Evolutionary conservation across 208 protist species (phyloP).

Genomic region (Trypanosoma brucei): DNA sequence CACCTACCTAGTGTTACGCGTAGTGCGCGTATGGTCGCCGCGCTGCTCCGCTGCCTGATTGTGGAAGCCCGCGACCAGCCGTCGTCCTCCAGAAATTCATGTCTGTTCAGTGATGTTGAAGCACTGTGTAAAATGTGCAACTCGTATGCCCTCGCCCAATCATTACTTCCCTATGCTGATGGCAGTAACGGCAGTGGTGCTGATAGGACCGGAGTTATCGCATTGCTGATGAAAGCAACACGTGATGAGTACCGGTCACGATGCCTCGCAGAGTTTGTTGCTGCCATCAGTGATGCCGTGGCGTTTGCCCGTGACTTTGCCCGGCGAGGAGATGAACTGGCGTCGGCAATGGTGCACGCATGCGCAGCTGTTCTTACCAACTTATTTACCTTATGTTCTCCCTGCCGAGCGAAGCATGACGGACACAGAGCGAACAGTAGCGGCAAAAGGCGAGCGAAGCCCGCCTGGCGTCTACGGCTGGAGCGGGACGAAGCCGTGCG

Average conservation of each 20-base stretch:
- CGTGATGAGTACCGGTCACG: constrained; percentile 23
- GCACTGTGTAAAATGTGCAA: constrained; percentile 36
- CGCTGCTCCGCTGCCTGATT: constrained; percentile 36
- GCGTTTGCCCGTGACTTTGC: constrained; percentile 8
- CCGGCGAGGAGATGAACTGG: constrained; percentile 4
- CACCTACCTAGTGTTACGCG: constrained; percentile 24
- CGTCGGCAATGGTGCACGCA: constrained; percentile 29
- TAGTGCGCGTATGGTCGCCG: constrained; percentile 34
- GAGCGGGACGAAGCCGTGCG: constrained; percentile 44
- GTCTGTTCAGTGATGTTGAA: constrained; percentile 11
- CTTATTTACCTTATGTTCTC: constrained; percentile 15
- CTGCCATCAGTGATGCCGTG: constrained; percentile 1
- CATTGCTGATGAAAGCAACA: constrained; percentile 41
- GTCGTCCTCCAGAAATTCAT: not conserved
- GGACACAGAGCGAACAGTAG: constrained; percentile 1
- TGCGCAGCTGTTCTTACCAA: constrained; percentile 31
- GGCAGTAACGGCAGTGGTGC: not conserved
- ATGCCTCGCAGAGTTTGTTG: constrained; percentile 12
- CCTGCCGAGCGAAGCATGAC: constrained; percentile 20
- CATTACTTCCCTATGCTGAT: constrained; percentile 36
- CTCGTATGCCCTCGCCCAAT: constrained; percentile 45
- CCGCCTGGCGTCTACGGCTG: constrained; percentile 50
- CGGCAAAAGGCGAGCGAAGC: constrained; percentile 21
- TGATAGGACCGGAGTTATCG: constrained; percentile 14
- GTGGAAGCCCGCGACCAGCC: constrained; percentile 11